Evolutionary conservation across 768 basidiomycete species (phyloP), one percentile per base, ranked within the genome.

Genomic region (Collybiopsis confluens): DNA sequence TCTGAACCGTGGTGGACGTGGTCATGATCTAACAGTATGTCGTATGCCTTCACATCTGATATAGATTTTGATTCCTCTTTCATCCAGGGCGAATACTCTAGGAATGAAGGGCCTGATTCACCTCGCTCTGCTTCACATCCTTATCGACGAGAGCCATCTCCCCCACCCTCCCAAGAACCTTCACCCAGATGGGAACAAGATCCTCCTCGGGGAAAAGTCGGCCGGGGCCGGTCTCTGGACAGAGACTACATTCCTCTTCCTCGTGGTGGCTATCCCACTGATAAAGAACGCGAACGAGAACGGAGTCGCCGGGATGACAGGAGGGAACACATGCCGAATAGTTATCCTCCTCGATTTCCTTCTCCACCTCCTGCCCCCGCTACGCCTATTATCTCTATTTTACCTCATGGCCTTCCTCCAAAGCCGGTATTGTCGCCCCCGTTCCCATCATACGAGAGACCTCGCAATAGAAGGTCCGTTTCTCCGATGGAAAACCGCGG

Each of bases 401-500:
- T n/a, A n/a, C 36, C 47, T 2, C 28, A 24, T 37, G 33, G 21
- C 15, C 35, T 48, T 36, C 47, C 47, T 13, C 18, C 47, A 4
- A 48, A 48, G 21, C 47, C 47, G 20, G 33, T 48, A 5, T 15
- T 21, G 26, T 35, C 15, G n/a, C 28, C 2, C 21, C 15, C 10
- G 15, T n/a, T n/a, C n/a, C 47, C 47, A n/a, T n/a, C n/a, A 4
- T 35, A 35, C 11, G 16, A 30, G 2, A 27, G 28, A 9, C 6
- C 9, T 5, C 45, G 16, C 18, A 27, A 27, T 13, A n/a, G 28
- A 28, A 33, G 45, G 26, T 47, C 26, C 9, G 10, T 16, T 1
- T 58, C 72, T 52, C 54, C 68, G 40, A 67, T 80, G 18, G 80
- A 83, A 47, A 66, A 70, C 18, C 74, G 75, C 18, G 7, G 73